These are phyloP conservation scores for Amphirosellinia nigrospora DNA, from an alignment of 495 filamentous ascomycete genomes.

Conservation along the genomic window DNA sequence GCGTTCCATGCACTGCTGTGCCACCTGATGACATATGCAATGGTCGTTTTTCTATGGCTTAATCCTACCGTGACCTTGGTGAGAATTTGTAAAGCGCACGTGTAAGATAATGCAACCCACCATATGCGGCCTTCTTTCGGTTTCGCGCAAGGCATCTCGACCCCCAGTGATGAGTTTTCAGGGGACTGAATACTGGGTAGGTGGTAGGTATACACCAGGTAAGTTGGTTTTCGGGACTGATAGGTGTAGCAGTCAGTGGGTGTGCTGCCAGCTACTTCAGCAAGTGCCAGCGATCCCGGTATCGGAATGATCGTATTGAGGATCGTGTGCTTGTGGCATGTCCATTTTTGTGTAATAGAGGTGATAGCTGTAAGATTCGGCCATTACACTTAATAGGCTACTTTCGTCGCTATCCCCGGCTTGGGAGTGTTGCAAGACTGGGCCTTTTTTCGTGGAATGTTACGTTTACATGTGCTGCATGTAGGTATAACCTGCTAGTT, in stretches of 20 bases:
- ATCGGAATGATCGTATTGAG: neutral
- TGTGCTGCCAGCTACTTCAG: neutral
- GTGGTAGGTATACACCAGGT: too few species aligned
- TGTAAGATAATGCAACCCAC: constrained; percentile 30
- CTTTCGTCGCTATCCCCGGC: constrained; percentile 5
- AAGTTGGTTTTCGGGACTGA: neutral
- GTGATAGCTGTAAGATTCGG: neutral
- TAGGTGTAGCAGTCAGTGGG: neutral
- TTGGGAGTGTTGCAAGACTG: neutral
- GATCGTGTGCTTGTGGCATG: neutral
- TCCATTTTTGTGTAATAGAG: neutral
- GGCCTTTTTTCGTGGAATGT: neutral
- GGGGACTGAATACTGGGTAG: too few species aligned
- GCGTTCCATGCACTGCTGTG: constrained; percentile 8
- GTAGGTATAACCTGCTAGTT: too few species aligned
- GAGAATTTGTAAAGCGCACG: constrained; percentile 17
- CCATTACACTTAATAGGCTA: neutral
- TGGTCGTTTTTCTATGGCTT: constrained; percentile 19
- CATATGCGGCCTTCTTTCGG: constrained; percentile 3
- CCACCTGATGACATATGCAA: constrained; percentile 21
- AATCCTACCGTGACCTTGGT: constrained; percentile 10
- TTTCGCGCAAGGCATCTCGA: neutral
- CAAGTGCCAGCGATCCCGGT: constrained; percentile 7
- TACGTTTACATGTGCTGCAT: neutral
- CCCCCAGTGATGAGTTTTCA: neutral